phyloP scores from a whole-genome alignment of 2,329 filamentous ascomycete species.

The Fusarium sp. region DNA sequence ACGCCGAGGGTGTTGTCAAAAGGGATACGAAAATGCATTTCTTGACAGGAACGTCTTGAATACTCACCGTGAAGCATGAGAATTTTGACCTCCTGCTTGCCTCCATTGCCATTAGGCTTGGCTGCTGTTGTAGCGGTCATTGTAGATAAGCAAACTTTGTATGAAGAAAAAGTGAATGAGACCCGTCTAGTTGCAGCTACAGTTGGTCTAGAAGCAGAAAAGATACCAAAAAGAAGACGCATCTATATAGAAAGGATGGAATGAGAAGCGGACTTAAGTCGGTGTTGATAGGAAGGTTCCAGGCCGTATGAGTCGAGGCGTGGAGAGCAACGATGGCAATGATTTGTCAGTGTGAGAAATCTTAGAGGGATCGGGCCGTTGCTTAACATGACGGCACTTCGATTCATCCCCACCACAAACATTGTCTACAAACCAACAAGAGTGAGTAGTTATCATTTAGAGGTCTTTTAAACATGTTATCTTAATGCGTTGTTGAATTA shows the following conservation, averaged over 20 bases:
- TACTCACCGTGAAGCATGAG: constrained; percentile 79
- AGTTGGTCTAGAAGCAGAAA: constrained; percentile 35
- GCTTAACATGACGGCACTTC: constrained; percentile 23
- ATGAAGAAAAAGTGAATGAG: constrained; percentile 13
- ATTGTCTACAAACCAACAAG: not conserved
- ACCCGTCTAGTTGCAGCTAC: constrained; percentile 21
- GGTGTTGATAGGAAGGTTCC: constrained; percentile 2
- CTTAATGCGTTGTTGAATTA: not conserved
- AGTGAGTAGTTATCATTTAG: not conserved
- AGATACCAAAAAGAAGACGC: constrained; percentile 28
- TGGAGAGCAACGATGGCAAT: constrained; percentile 37
- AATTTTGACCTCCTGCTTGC: constrained; percentile 71
- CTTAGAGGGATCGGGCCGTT: constrained; percentile 33
- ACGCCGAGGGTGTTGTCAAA: not conserved
- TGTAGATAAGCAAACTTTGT: constrained; percentile 29
- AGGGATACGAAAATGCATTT: not conserved
- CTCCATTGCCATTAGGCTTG: constrained; percentile 51
- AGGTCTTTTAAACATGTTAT: not conserved
- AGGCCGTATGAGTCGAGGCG: constrained; percentile 42
- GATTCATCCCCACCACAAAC: constrained; percentile 29
- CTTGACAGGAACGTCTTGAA: not conserved
- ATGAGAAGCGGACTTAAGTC: constrained; percentile 6
- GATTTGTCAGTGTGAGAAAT: constrained; percentile 46
- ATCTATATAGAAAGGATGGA: constrained; percentile 34
- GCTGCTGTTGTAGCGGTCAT: constrained; percentile 45